Evolutionary conservation across 225 moss, liverwort and hornwort genomes (phyloP).

Genomic region (Climacium dendroides): DNA sequence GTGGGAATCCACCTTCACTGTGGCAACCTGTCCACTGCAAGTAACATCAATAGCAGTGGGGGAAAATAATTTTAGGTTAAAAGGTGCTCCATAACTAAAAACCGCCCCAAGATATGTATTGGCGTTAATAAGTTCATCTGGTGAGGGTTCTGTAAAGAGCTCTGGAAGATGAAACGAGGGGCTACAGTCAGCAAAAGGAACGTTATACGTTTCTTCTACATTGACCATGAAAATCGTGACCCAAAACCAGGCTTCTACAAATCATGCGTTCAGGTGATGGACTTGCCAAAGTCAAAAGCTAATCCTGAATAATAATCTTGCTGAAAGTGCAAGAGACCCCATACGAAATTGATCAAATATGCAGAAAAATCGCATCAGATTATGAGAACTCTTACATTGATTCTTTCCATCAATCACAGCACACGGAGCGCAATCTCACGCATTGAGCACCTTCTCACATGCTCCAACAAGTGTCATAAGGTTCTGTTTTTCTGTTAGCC

Average conservation of each 20-base stretch:
- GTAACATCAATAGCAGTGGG: background rate
- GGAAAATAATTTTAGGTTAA: background rate
- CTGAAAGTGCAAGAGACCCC: background rate
- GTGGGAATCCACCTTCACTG: background rate
- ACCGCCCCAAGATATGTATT: background rate
- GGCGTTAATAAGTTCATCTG: background rate
- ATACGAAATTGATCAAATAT: background rate
- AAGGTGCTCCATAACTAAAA: background rate
- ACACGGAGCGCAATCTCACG: background rate
- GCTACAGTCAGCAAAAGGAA: background rate
- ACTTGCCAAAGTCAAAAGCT: background rate
- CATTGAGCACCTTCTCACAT: background rate
- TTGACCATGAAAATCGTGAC: background rate
- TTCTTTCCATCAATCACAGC: background rate
- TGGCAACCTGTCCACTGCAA: background rate
- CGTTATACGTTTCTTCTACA: background rate
- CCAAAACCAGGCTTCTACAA: background rate
- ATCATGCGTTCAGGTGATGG: background rate
- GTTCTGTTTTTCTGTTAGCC: constrained; percentile 21
- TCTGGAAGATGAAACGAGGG: constrained; percentile 20
- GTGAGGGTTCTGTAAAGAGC: background rate
- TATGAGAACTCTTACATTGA: background rate
- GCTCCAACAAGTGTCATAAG: constrained; percentile 4
- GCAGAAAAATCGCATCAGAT: background rate
- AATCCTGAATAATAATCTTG: background rate